Evolutionary conservation across 148 eudicot species (phyloP).

Genomic region (Rhododendron simsii): DNA sequence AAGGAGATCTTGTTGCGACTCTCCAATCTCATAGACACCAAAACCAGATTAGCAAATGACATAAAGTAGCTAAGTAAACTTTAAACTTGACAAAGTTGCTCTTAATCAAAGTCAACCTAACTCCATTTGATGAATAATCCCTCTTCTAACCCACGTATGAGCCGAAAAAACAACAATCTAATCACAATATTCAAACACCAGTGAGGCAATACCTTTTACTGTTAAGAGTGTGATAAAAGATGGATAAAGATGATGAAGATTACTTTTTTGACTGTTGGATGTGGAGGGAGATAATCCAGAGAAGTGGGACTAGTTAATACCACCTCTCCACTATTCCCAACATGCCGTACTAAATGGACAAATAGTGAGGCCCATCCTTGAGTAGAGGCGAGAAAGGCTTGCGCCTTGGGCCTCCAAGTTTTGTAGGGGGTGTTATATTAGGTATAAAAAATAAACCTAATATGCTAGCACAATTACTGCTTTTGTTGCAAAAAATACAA

Average conservation of each 20-base stretch:
- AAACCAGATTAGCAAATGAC: not conserved
- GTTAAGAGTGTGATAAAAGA: too few species aligned
- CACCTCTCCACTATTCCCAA: too few species aligned
- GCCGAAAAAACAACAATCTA: too few species aligned
- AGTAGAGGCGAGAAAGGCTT: too few species aligned
- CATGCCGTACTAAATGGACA: too few species aligned
- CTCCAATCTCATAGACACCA: not conserved
- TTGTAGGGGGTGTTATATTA: not conserved
- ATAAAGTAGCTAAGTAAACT: not conserved
- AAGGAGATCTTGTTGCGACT: not conserved
- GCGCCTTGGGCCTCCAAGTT: not conserved
- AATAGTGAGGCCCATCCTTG: too few species aligned
- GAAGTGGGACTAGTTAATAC: too few species aligned
- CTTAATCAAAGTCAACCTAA: not conserved
- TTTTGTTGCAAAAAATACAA: not conserved
- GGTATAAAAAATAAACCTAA: not conserved
- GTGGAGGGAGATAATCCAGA: too few species aligned
- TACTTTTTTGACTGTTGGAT: too few species aligned
- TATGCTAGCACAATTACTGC: not conserved
- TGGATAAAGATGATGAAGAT: too few species aligned
- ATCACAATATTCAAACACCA: too few species aligned
- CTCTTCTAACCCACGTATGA: not conserved
- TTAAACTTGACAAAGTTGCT: not conserved
- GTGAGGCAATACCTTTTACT: too few species aligned
- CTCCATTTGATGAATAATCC: not conserved